Evolutionary conservation across 148 eudicot species (phyloP).

Genomic region (Vaccinium myrtillus): DNA sequence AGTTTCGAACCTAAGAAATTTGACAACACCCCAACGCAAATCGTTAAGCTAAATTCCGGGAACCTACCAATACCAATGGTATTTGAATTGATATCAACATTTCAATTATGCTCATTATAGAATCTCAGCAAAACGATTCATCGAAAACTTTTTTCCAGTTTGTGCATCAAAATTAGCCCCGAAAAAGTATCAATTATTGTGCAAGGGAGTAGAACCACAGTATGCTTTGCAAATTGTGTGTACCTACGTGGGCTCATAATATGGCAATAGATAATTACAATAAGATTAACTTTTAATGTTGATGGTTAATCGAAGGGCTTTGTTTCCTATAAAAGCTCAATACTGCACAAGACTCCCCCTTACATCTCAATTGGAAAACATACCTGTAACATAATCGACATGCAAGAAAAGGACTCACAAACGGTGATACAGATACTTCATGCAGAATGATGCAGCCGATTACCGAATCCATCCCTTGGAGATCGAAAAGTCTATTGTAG

Average conservation of each 20-base stretch:
- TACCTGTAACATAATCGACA: neutral
- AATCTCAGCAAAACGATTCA: neutral
- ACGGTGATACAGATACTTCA: neutral
- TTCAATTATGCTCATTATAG: neutral
- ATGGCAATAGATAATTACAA: neutral
- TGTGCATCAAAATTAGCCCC: neutral
- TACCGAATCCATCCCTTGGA: neutral
- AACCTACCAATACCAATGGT: neutral
- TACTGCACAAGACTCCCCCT: neutral
- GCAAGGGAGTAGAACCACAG: neutral
- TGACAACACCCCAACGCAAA: neutral
- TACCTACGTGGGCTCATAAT: neutral
- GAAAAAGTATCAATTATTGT: neutral
- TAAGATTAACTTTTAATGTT: neutral
- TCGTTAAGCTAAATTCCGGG: neutral
- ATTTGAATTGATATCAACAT: neutral
- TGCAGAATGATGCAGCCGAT: neutral
- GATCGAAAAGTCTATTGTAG: neutral
- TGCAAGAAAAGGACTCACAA: neutral
- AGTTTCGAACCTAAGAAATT: neutral
- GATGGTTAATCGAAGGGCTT: neutral
- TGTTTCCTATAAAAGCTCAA: neutral
- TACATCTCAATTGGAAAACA: neutral
- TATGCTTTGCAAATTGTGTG: neutral
- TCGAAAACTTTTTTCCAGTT: neutral